Conservation (phyloP, 768 basidiomycete species). For the Leccinum boreale region DNA sequence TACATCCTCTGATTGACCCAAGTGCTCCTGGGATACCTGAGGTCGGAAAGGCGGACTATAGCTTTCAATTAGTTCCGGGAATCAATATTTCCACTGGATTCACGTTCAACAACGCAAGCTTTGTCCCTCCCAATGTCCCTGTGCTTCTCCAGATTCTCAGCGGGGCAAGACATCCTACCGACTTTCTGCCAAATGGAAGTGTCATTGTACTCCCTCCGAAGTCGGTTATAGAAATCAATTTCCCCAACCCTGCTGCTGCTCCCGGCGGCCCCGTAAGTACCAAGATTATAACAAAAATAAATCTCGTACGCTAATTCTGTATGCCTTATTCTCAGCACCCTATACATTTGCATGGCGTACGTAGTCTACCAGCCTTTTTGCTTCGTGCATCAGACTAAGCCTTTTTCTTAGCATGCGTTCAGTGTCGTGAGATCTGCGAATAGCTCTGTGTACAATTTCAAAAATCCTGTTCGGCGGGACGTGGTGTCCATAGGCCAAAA, state of each 20-base stretch:
- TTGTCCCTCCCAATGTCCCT: conserved; percentile 40
- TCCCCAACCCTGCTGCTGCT: conserved; percentile 33
- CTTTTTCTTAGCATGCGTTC: conserved; percentile 32
- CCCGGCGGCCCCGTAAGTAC: conserved; percentile 29
- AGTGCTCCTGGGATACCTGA: conserved; percentile 38
- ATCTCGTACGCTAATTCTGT: conserved; percentile 1
- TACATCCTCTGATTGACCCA: conserved; percentile 35
- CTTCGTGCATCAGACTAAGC: not conserved
- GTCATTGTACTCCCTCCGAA: conserved; percentile 45
- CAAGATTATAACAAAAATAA: not conserved
- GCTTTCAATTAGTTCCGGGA: conserved; percentile 24
- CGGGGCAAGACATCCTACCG: conserved; percentile 43
- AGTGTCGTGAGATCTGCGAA: conserved; percentile 34
- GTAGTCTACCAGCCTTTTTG: conserved; percentile 4
- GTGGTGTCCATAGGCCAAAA: conserved; percentile 24
- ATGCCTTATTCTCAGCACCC: conserved; percentile 31
- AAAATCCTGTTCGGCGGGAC: conserved; percentile 37
- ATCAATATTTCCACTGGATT: conserved; percentile 1
- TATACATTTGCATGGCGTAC: conserved; percentile 42
- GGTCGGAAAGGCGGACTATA: conserved; percentile 41
- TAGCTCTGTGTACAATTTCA: conserved; percentile 31
- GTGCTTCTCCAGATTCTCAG: conserved; percentile 60
- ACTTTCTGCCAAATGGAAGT: conserved; percentile 47
- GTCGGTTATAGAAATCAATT: conserved; percentile 43
- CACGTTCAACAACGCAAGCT: conserved; percentile 32